Base-by-base conservation (phyloP, 2,329 filamentous ascomycete genomes). In the Exophiala bonariae region DNA sequence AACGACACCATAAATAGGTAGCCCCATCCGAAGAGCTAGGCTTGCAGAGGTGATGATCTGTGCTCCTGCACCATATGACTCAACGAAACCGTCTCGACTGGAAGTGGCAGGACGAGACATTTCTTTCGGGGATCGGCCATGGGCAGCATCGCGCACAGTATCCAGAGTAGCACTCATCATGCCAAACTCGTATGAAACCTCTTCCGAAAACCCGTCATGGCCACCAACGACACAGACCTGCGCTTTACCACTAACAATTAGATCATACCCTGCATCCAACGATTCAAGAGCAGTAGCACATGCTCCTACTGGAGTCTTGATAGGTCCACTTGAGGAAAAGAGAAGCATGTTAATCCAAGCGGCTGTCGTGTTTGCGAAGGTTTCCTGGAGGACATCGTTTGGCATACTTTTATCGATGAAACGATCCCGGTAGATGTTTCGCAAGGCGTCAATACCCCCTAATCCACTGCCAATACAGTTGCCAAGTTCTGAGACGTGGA, bases 321-420 rank as follows among this genome's bases (percentile, higher is more conserved):
- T 97, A 33, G 93, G 89, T 59, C 93, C 93, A 41, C 93, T 97
- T 4, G 93, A 97, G 3, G 93, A 99, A 55, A 99, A 77, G 56
- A 99, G 78, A 72, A 99, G 77, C 93, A 99, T 99, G 78, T 99
- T 99, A 47, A 99, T 91, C 93, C 93, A 99, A n/a, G 93, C 93
- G 60, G 89, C 86, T 92, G 97, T 99, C 45, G 93, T 99, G 79
- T 99, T 99, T 81, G 99, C 97, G 79, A 99, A 99, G 10, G 93
- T 97, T 73, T 99, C 93, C 67, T 99, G 93, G 11, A 99, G 81
- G 66, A 99, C 96, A 66, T 99, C 93, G 74, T 97, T 99, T 73
- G 99, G 93, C 40, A 99, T 82, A 46, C 92, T 93, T 76, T 91
- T 93, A 74, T 99, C 93, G 54, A 97, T 80, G 82, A 86, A 97